Base-by-base conservation (phyloP, 2,329 filamentous ascomycete species). In the Colletotrichum sp. region DNA sequence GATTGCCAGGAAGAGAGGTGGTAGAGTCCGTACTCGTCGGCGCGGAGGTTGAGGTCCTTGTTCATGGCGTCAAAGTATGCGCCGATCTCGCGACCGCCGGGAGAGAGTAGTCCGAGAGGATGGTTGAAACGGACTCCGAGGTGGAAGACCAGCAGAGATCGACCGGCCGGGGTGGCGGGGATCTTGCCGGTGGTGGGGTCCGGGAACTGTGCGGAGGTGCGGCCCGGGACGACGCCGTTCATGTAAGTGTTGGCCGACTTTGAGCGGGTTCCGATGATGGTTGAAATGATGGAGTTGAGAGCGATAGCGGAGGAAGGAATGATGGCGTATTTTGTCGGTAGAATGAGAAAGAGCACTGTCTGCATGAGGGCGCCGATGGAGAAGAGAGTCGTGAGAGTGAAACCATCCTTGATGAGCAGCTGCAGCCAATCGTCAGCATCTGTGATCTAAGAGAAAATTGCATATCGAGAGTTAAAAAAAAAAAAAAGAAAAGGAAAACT, bases 21-120 rank as follows among this genome's bases (percentile, higher is more conserved):
- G 3, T 91, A 81, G 75, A 90, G 85, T 6, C 90, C 90, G 74
- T 86, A 86, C 64, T 87, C 83, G 6, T 87, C 83, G 5, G 85
- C 82, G 5, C 86, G 81, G 8, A 79, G 71, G 4, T 85, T 78
- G 7, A 86, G 81, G 1, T 84, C 81, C 0, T 69, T 64, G 32
- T 83, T 78, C 84, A 91, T 87, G 10, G 69, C 75, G 0, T 58
- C 15, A 78, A 90, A 89, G 77, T 82, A 82, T 0, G 79, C 77
- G 60, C 80, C 83, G 1, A 89, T 78, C 21, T 87, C 82, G 28
- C 81, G 81, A 71, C 83, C 85, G 64, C 87, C 85, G 0, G 90
- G 89, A 4, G 84, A 82, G 24, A 91, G 79, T 10, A 86, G 58
- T 5, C 90, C 89, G 1, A 91, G 83, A 0, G 90, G 89, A 67